These are phyloP conservation scores for Agrocybe praecox DNA, from an alignment of 768 basidiomycete species.

Conservation along the genomic window DNA sequence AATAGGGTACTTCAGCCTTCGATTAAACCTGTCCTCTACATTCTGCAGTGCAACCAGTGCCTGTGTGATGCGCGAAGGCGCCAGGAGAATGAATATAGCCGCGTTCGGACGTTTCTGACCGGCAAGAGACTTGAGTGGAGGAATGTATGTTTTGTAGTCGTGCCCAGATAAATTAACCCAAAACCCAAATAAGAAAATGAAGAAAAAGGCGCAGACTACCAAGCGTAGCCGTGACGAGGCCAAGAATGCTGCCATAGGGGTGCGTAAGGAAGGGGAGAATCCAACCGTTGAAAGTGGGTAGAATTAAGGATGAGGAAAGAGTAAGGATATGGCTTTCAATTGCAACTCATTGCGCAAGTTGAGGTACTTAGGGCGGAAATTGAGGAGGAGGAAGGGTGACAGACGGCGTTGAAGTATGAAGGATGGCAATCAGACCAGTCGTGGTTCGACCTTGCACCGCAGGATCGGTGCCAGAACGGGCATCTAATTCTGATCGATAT, in stretches of 20 bases:
- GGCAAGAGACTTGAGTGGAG: neutral
- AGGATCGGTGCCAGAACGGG: neutral
- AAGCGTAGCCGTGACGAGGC: neutral
- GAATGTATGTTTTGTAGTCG: neutral
- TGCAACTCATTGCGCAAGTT: neutral
- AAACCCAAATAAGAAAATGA: conserved; percentile 1
- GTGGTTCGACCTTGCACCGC: neutral
- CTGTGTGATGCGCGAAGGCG: conserved; percentile 26
- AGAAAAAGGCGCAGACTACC: neutral
- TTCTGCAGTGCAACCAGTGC: conserved; percentile 28
- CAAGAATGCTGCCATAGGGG: neutral
- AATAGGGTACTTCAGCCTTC: conserved; percentile 30
- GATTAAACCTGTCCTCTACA: conserved; percentile 31
- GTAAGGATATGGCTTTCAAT: neutral
- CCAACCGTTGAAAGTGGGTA: neutral
- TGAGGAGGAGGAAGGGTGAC: neutral
- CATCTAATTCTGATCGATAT: neutral
- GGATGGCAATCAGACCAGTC: neutral
- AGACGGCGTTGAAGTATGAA: neutral
- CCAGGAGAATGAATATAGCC: conserved; percentile 29
- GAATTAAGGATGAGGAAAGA: neutral
- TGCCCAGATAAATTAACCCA: conserved; percentile 2
- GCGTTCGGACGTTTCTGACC: conserved; percentile 17
- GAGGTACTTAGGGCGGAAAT: neutral
- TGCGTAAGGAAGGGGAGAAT: neutral